phyloP scores from a whole-genome alignment of 139 green algal species.

The Chlorella sp. region DNA sequence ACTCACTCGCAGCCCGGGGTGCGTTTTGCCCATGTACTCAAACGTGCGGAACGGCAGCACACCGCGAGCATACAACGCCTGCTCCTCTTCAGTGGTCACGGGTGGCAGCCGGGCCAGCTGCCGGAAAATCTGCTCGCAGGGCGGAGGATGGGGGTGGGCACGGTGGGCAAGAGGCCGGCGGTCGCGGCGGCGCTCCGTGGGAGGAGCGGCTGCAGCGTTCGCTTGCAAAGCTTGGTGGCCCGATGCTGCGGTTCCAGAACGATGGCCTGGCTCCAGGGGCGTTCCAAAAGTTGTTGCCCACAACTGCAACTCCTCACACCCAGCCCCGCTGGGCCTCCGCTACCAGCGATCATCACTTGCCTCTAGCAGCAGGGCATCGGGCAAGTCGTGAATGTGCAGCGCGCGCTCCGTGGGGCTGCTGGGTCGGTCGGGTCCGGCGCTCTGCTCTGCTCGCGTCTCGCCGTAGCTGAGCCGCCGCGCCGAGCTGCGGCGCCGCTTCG shows the following conservation, averaged over 20 bases:
- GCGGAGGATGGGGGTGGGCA: not conserved
- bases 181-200: not conserved
- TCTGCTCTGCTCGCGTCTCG: too few relatives aligned
- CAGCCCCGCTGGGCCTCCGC: too few relatives aligned
- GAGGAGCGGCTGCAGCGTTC: too few relatives aligned
- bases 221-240: too few relatives aligned
- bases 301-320: too few relatives aligned
- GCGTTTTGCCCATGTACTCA: slow-evolving; percentile 35
- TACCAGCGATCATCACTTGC: not conserved
- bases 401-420: not conserved
- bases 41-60: slow-evolving; percentile 21
- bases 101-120: slow-evolving; percentile 33
- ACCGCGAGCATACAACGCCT: not conserved
- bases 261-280: too few relatives aligned
- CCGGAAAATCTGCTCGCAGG: slow-evolving; percentile 37
- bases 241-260: too few relatives aligned
- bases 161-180: not conserved
- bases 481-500: too few relatives aligned
- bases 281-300: too few relatives aligned
- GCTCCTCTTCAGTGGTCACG: slow-evolving; percentile 5
- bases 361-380: slow-evolving; percentile 49
- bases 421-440: too few relatives aligned
- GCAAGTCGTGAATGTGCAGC: slow-evolving; percentile 31
- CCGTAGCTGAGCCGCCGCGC: too few relatives aligned
- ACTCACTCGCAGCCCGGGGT: slow-evolving; percentile 56